Evolutionary conservation across 208 protist genomes (phyloP).

Genomic region (Herpetomonas tarakana): DNA sequence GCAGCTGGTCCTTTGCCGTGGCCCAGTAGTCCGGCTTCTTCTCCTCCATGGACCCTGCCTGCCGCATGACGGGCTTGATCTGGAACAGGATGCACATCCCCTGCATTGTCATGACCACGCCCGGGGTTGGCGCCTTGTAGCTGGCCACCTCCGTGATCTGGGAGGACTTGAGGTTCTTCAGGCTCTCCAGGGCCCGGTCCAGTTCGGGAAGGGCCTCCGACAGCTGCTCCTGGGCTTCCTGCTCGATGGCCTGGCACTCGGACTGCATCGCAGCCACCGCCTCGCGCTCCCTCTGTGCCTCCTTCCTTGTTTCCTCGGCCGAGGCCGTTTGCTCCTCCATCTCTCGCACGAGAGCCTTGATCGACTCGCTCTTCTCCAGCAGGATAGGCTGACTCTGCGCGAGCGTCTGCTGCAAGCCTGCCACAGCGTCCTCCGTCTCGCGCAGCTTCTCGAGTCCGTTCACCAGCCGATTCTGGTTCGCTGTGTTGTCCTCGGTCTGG

Average conservation of each 20-base stretch:
- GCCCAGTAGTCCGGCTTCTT: slow-evolving; percentile 97
- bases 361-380: slow-evolving; percentile 91
- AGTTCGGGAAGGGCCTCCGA: slow-evolving; percentile 96
- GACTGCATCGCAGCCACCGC: slow-evolving; percentile 91
- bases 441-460: slow-evolving; percentile 95
- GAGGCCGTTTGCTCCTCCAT: slow-evolving; percentile 92
- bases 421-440: slow-evolving; percentile 93
- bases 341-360: slow-evolving; percentile 93
- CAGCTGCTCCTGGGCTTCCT: slow-evolving; percentile 95
- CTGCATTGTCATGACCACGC: slow-evolving; percentile 97
- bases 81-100: slow-evolving; percentile 98
- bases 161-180: slow-evolving; percentile 96
- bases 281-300: slow-evolving; percentile 91
- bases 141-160: slow-evolving; percentile 97
- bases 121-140: slow-evolving; percentile 94
- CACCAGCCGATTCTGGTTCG: slow-evolving; percentile 80
- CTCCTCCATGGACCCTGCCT: slow-evolving; percentile 93
- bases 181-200: slow-evolving; percentile 92
- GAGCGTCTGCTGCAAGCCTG: slow-evolving; percentile 92
- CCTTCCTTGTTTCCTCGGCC: slow-evolving; percentile 91
- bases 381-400: slow-evolving; percentile 95
- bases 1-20: slow-evolving; percentile 90
- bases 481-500: slow-evolving; percentile 80
- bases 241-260: slow-evolving; percentile 93
- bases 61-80: slow-evolving; percentile 95